These are phyloP conservation scores for Pugionium dolabratum DNA, from an alignment of 345 rosid species.

Conservation along the genomic window DNA sequence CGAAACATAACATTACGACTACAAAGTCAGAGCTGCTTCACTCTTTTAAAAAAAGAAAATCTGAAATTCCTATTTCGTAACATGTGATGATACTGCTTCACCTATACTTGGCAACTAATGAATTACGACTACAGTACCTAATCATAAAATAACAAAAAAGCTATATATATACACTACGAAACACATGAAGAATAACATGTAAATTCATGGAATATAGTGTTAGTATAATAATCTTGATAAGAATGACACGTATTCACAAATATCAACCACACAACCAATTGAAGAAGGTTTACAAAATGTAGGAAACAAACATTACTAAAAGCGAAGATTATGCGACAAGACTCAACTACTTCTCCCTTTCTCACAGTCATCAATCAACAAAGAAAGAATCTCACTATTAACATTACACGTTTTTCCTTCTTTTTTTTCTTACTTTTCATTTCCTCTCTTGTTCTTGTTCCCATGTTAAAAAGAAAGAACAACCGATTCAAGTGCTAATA, in stretches of 20 bases:
- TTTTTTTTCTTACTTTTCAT: conserved; percentile 20
- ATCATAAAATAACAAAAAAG: neutral
- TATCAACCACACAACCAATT: conserved; percentile 23
- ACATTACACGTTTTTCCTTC: conserved; percentile 24
- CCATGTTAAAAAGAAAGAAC: neutral
- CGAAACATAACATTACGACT: no score
- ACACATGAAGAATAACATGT: conserved; percentile 20
- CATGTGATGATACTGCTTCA: no score
- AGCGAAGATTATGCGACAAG: conserved; percentile 40
- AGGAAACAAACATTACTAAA: conserved; percentile 38
- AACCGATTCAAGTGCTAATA: no score
- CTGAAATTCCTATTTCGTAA: no score
- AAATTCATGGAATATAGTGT: neutral
- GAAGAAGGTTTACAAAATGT: conserved; percentile 23
- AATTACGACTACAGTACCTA: no score
- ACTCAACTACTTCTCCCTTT: conserved; percentile 41
- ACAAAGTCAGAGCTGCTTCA: no score
- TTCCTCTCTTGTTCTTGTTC: conserved; percentile 25
- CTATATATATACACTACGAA: neutral
- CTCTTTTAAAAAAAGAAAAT: no score
- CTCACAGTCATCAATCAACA: conserved; percentile 36
- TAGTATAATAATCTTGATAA: neutral
- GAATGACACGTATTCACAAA: conserved; percentile 27
- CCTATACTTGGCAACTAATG: no score
- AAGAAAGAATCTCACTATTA: conserved; percentile 34